Evolutionary conservation across 495 filamentous ascomycete species (phyloP).

Genomic region (Parathielavia hyrcaniae): DNA sequence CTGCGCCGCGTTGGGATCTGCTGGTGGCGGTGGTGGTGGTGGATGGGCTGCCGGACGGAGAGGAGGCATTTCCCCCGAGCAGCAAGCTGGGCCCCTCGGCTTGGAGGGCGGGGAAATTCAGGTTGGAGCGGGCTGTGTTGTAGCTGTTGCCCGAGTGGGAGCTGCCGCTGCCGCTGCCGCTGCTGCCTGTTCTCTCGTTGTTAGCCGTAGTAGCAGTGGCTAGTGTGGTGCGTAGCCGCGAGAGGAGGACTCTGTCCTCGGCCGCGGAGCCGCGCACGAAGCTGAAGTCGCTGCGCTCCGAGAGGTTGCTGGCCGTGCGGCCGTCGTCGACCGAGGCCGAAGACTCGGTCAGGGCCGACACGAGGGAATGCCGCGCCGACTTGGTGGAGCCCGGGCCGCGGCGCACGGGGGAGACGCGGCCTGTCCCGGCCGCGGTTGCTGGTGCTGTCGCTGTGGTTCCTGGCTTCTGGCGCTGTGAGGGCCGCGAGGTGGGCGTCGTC

Average conservation of each 20-base stretch:
- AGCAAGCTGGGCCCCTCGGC: conserved; percentile 62
- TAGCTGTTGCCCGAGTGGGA: conserved; percentile 21
- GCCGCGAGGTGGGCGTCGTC: conserved; percentile 17
- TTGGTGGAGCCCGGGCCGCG: conserved; percentile 15
- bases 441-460: background rate
- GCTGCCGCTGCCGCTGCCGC: background rate
- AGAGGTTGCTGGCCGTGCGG: conserved; percentile 38
- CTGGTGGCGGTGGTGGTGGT: background rate
- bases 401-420: conserved; percentile 14
- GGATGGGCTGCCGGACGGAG: too few species aligned
- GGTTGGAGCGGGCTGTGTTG: conserved; percentile 51
- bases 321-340: conserved; percentile 14
- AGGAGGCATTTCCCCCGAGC: conserved; percentile 28
- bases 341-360: background rate
- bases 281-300: conserved; percentile 38
- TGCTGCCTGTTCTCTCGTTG: background rate
- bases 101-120: conserved; percentile 50
- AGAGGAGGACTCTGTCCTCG: conserved; percentile 6
- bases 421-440: background rate
- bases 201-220: background rate
- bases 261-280: conserved; percentile 20
- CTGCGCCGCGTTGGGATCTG: background rate
- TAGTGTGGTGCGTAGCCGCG: conserved; percentile 3
- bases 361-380: conserved; percentile 3
- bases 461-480: background rate